Evolutionary conservation across 306 rosid species (phyloP).

Genomic region (Amphicarpaea edgeworthii): DNA sequence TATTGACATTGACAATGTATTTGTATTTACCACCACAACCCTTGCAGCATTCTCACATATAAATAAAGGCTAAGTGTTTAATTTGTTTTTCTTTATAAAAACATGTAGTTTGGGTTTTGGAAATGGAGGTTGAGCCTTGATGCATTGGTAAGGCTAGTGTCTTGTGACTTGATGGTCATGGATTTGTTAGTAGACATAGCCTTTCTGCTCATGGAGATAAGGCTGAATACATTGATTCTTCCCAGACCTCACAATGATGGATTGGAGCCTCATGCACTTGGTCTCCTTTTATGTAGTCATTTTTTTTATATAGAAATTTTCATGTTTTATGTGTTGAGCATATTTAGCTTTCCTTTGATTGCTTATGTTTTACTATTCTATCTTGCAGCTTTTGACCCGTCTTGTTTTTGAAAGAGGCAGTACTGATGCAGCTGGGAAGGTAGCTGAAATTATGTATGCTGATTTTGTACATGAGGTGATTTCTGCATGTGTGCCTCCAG

Average conservation of each 20-base stretch:
- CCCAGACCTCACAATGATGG: slow-evolving; percentile 8
- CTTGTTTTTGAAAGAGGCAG: slow-evolving; percentile 97
- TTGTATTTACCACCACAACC: slow-evolving; percentile 26
- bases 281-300: slow-evolving; percentile 30
- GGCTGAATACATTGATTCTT: slow-evolving; percentile 28
- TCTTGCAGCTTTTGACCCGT: slow-evolving; percentile 88
- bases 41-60: not conserved
- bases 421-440: slow-evolving; percentile 96
- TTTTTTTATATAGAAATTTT: not conserved
- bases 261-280: slow-evolving; percentile 6
- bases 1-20: not conserved
- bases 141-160: slow-evolving; percentile 26
- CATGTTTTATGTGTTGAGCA: slow-evolving; percentile 35
- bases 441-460: slow-evolving; percentile 92
- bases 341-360: slow-evolving; percentile 36
- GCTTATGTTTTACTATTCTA: slow-evolving; percentile 38
- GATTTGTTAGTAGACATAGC: slow-evolving; percentile 9
- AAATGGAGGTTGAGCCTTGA: slow-evolving; percentile 26
- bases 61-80: slow-evolving; percentile 14
- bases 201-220: slow-evolving; percentile 7
- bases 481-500: slow-evolving; percentile 98
- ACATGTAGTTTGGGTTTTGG: slow-evolving; percentile 23
- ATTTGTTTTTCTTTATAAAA: not conserved
- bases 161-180: not conserved
- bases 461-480: slow-evolving; percentile 98